These are phyloP conservation scores for Escallonia rubra DNA, from an alignment of 129 eudicot species.

Conservation along the genomic window DNA sequence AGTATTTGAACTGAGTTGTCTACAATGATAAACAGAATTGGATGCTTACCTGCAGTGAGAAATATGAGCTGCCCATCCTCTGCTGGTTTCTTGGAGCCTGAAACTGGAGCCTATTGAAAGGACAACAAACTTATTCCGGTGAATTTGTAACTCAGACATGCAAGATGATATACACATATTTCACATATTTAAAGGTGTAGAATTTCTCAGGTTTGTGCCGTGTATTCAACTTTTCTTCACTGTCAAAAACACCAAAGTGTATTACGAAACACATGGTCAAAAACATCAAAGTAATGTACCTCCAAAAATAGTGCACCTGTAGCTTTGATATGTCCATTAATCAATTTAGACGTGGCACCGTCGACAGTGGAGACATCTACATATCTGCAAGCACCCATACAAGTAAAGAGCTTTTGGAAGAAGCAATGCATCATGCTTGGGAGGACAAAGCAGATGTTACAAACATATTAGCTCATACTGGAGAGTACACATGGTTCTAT, in stretches of 20 bases:
- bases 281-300: slow-evolving; percentile 38
- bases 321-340: slow-evolving; percentile 54
- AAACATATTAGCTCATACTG: no score
- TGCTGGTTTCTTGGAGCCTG: slow-evolving; percentile 98
- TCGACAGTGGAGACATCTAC: slow-evolving; percentile 97
- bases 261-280: no score
- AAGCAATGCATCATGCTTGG: background rate
- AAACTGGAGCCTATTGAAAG: slow-evolving; percentile 84
- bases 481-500: no score
- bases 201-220: background rate
- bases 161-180: background rate
- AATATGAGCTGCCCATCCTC: slow-evolving; percentile 95
- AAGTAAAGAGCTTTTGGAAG: background rate
- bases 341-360: slow-evolving; percentile 71
- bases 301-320: slow-evolving; percentile 92
- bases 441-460: background rate
- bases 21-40: background rate
- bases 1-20: background rate
- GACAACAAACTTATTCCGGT: slow-evolving; percentile 3
- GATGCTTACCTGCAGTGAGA: slow-evolving; percentile 67
- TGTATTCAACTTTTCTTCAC: background rate
- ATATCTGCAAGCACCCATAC: slow-evolving; percentile 42
- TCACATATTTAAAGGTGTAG: background rate
- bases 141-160: slow-evolving; percentile 1
- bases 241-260: no score